These are phyloP conservation scores for Triticum monococcum DNA, from an alignment of 176 grass and related monocot genomes.

Conservation along the genomic window DNA sequence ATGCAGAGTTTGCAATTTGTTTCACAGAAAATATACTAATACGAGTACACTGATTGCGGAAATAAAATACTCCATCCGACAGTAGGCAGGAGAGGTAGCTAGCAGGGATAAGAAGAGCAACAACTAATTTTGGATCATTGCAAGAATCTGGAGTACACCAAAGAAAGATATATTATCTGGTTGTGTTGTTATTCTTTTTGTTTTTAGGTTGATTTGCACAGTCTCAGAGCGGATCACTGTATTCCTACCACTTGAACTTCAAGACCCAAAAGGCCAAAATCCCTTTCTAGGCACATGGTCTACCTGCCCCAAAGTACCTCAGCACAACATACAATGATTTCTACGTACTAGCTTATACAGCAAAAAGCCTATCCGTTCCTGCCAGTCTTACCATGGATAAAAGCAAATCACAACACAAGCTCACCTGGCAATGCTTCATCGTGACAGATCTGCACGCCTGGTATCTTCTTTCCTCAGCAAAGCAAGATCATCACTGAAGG, in stretches of 20 bases:
- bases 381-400: neutral
- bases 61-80: neutral
- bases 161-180: neutral
- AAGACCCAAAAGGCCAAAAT: neutral
- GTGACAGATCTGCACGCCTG: constrained; percentile 8
- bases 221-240: neutral
- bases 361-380: neutral
- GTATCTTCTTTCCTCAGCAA: constrained; percentile 24
- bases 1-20: neutral
- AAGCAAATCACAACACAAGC: constrained; percentile 9
- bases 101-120: neutral
- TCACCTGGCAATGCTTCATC: constrained; percentile 20
- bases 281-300: constrained; percentile 13
- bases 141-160: neutral
- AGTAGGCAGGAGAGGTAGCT: neutral
- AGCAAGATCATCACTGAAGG: neutral
- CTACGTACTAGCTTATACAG: constrained; percentile 4
- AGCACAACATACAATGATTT: neutral
- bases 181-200: neutral
- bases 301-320: constrained; percentile 22
- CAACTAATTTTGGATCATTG: constrained; percentile 2
- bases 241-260: neutral
- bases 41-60: neutral
- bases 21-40: neutral
- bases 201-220: neutral